These are phyloP conservation scores for Leptomonas seymouri DNA, from an alignment of 208 protist species.

Conservation along the genomic window DNA sequence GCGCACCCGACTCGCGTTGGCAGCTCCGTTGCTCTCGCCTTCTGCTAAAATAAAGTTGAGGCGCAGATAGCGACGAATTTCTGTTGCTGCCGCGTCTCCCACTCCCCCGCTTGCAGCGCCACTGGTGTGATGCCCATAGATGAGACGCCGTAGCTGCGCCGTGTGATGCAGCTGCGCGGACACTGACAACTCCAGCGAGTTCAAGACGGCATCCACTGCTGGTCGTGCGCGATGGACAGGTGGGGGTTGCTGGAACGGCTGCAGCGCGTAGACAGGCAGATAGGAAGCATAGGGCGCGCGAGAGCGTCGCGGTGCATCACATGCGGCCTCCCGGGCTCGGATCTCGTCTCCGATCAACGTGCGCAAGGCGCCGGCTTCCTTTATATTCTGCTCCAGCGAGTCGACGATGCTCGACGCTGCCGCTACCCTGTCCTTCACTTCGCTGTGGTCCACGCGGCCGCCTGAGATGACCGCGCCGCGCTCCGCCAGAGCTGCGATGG, in stretches of 20 bases:
- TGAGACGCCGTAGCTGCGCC: slow-evolving; percentile 28
- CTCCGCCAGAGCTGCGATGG: slow-evolving; percentile 6
- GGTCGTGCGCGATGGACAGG: slow-evolving; percentile 15
- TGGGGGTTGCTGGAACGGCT: not conserved
- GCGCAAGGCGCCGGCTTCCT: slow-evolving; percentile 14
- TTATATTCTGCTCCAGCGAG: not conserved
- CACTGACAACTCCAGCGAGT: slow-evolving; percentile 39
- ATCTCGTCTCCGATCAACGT: slow-evolving; percentile 32
- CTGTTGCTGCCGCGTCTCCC: not conserved
- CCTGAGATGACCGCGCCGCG: not conserved
- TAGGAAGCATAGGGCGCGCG: not conserved
- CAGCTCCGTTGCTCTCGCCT: not conserved
- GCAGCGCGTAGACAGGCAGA: not conserved
- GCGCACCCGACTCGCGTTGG: not conserved
- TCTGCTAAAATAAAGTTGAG: not conserved
- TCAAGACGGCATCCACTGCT: slow-evolving; percentile 32
- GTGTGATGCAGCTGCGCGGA: slow-evolving; percentile 38
- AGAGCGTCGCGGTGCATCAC: not conserved
- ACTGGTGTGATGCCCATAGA: not conserved
- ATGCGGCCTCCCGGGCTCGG: slow-evolving; percentile 22
- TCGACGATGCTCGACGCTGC: not conserved
- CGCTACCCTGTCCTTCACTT: not conserved
- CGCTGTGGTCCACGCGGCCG: not conserved
- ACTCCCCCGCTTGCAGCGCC: slow-evolving; percentile 4
- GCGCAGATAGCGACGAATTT: slow-evolving; percentile 38